Conservation (phyloP, 2,329 filamentous ascomycete genomes). For the Corinectria fuckeliana region DNA sequence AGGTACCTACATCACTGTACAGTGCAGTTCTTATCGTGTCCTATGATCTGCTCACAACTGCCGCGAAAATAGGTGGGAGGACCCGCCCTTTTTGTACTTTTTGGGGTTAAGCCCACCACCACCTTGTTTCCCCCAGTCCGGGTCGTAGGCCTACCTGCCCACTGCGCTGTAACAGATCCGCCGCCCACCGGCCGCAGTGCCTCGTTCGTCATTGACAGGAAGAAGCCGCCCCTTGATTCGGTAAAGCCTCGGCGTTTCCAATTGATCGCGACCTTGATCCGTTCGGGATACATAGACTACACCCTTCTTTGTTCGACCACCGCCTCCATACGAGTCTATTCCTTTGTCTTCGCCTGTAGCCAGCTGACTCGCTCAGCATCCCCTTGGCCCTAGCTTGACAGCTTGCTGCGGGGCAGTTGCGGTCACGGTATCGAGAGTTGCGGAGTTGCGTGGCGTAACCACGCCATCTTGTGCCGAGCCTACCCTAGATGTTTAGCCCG, state of each 20-base stretch:
- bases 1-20: constrained; percentile 29
- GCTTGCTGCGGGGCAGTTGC: background rate
- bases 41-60: constrained; percentile 35
- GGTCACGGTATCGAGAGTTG: background rate
- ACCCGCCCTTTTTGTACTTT: constrained; percentile 44
- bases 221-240: background rate
- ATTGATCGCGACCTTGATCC: too few relatives aligned
- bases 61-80: constrained; percentile 37
- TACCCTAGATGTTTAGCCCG: background rate
- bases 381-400: background rate
- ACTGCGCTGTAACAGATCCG: too few relatives aligned
- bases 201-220: background rate
- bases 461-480: background rate
- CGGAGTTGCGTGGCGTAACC: background rate
- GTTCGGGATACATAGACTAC: too few relatives aligned
- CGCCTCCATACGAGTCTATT: background rate
- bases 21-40: constrained; percentile 25
- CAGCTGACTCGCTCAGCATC: background rate
- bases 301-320: background rate
- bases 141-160: constrained; percentile 2
- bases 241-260: background rate
- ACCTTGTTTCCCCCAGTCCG: background rate
- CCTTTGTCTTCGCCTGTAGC: background rate
- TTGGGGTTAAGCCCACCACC: constrained; percentile 16
- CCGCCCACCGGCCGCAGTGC: background rate